Evolutionary conservation across 495 filamentous ascomycete species (phyloP).

Genomic region (Penicillium parvum): DNA sequence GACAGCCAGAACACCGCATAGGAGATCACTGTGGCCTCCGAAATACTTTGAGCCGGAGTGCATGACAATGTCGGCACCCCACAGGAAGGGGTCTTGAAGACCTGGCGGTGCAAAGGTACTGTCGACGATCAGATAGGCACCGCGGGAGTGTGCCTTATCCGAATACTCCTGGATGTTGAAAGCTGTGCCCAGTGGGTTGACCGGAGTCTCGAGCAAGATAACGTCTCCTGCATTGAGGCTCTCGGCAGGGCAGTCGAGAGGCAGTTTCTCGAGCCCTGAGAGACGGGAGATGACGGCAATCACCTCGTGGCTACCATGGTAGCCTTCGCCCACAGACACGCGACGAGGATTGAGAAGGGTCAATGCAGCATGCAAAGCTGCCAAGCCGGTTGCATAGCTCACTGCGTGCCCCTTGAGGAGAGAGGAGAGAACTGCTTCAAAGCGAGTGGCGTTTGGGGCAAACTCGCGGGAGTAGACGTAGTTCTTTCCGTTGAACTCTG

Average conservation of each 20-base stretch:
- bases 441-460: constrained; percentile 68
- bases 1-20: constrained; percentile 72
- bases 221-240: constrained; percentile 65
- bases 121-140: constrained; percentile 74
- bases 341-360: constrained; percentile 66
- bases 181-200: constrained; percentile 79
- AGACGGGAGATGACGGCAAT: constrained; percentile 62
- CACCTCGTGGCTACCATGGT: constrained; percentile 85
- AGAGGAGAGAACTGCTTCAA: constrained; percentile 68
- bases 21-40: constrained; percentile 83
- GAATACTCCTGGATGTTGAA: constrained; percentile 61
- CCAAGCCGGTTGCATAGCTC: constrained; percentile 73
- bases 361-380: constrained; percentile 76
- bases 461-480: constrained; percentile 70
- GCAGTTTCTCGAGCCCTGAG: constrained; percentile 57
- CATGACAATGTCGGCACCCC: constrained; percentile 75
- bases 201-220: constrained; percentile 79
- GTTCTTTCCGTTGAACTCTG: constrained; percentile 28
- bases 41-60: constrained; percentile 90
- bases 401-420: constrained; percentile 61
- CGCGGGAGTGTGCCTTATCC: constrained; percentile 57
- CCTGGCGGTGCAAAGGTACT: constrained; percentile 87
- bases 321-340: constrained; percentile 70
- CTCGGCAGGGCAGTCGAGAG: constrained; percentile 50
- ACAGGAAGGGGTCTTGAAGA: constrained; percentile 72